Evolutionary conservation across 257 asterid genomes (phyloP).

Genomic region (Rauvolfia tetraphylla): DNA sequence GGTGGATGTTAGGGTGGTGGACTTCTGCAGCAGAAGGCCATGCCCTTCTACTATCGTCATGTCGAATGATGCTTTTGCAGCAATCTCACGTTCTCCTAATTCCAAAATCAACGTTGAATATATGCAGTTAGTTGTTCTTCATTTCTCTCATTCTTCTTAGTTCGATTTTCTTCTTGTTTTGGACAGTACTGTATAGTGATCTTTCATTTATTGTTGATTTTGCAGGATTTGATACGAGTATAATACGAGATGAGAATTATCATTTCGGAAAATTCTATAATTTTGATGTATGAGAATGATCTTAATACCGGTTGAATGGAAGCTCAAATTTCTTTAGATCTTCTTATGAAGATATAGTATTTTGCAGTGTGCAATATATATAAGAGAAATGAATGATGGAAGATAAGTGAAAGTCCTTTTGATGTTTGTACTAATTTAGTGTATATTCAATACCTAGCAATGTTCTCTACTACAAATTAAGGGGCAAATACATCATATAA

Average conservation of each 20-base stretch:
- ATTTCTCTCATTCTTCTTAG: background rate
- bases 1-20: slow-evolving; percentile 65
- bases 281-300: too few species aligned
- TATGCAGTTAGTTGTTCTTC: slow-evolving; percentile 34
- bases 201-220: background rate
- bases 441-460: too few species aligned
- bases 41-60: slow-evolving; percentile 65
- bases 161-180: background rate
- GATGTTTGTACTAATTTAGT: background rate
- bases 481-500: too few species aligned
- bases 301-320: too few species aligned
- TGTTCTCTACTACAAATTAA: too few species aligned
- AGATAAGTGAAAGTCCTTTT: background rate
- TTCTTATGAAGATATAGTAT: too few species aligned
- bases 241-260: background rate
- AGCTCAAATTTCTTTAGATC: too few species aligned
- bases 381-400: background rate
- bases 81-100: slow-evolving; percentile 38
- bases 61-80: slow-evolving; percentile 58
- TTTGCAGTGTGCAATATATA: too few species aligned
- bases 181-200: too few species aligned
- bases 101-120: slow-evolving; percentile 67
- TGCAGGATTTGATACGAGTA: slow-evolving; percentile 21
- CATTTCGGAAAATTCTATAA: background rate
- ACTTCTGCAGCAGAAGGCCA: slow-evolving; percentile 52